These are phyloP conservation scores for Populus simonii DNA, from an alignment of 345 rosid species.

Conservation along the genomic window DNA sequence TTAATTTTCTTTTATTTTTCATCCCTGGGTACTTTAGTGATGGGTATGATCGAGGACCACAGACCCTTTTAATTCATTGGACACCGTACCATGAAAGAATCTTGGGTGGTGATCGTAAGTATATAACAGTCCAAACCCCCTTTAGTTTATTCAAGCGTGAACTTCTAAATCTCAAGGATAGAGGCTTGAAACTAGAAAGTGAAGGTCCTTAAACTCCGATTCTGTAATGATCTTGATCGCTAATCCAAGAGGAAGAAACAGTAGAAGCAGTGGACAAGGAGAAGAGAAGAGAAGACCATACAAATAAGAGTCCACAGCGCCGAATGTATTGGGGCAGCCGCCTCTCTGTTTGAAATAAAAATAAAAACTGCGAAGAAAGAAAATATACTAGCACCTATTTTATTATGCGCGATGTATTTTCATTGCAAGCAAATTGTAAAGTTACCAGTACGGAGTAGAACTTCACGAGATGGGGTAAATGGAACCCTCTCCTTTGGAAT, in stretches of 20 bases:
- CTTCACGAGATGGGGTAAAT: constrained; percentile 17
- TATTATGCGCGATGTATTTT: no score
- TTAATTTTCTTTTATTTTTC: no score
- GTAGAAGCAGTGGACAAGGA: constrained; percentile 13
- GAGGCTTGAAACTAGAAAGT: constrained; percentile 12
- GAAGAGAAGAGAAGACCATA: constrained; percentile 19
- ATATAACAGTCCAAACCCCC: not conserved
- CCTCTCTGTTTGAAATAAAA: not conserved
- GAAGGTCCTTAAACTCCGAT: not conserved
- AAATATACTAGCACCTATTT: not conserved
- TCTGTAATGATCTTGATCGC: not conserved
- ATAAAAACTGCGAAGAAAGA: not conserved
- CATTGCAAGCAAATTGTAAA: no score
- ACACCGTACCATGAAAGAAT: not conserved
- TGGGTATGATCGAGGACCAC: not conserved
- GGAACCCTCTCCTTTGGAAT: not conserved
- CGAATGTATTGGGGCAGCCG: constrained; percentile 31
- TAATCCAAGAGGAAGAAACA: constrained; percentile 1
- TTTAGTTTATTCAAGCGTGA: not conserved
- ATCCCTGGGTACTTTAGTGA: not conserved
- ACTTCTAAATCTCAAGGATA: not conserved
- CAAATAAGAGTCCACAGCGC: constrained; percentile 13
- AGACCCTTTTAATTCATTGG: not conserved
- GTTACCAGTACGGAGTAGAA: not conserved
- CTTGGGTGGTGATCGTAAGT: not conserved